Conservation (phyloP, 108 stramenopile species). For the Fistulifera pelliculosa region DNA sequence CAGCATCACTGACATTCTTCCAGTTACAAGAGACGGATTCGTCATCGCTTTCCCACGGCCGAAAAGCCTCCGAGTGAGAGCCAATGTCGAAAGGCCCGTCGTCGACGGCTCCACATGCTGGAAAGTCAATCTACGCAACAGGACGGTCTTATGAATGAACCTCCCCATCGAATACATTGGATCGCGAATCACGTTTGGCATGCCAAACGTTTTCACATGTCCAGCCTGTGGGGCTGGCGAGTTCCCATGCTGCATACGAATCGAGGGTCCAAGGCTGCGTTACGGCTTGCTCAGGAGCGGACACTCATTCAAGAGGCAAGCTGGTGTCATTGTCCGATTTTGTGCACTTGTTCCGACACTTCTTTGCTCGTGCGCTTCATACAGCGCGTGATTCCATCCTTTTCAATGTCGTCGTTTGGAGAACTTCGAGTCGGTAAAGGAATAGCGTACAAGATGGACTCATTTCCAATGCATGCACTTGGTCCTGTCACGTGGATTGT, state of each 20-base stretch:
- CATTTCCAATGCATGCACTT: slow-evolving; percentile 28
- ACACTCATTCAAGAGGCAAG: slow-evolving; percentile 53
- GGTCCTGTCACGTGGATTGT: slow-evolving; percentile 25
- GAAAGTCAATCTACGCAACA: background rate
- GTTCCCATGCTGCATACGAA: slow-evolving; percentile 64
- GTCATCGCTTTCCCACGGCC: background rate
- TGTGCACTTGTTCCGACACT: background rate
- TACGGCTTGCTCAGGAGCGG: slow-evolving; percentile 36
- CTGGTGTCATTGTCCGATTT: slow-evolving; percentile 25
- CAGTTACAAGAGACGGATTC: background rate
- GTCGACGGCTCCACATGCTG: background rate
- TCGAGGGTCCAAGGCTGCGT: slow-evolving; percentile 60
- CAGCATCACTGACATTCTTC: background rate
- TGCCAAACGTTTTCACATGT: slow-evolving; percentile 76
- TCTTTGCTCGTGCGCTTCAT: background rate
- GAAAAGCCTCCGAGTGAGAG: background rate
- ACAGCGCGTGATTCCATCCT: slow-evolving; percentile 1
- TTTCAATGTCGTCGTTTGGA: background rate
- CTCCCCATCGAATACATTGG: slow-evolving; percentile 36
- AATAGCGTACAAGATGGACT: slow-evolving; percentile 20
- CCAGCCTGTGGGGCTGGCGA: slow-evolving; percentile 45
- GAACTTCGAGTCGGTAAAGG: slow-evolving; percentile 10
- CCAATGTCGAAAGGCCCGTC: background rate
- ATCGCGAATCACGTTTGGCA: slow-evolving; percentile 78
- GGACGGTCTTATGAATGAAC: background rate